Base-by-base conservation (phyloP, 2,329 filamentous ascomycete genomes). In the Dactylellina sp. region DNA sequence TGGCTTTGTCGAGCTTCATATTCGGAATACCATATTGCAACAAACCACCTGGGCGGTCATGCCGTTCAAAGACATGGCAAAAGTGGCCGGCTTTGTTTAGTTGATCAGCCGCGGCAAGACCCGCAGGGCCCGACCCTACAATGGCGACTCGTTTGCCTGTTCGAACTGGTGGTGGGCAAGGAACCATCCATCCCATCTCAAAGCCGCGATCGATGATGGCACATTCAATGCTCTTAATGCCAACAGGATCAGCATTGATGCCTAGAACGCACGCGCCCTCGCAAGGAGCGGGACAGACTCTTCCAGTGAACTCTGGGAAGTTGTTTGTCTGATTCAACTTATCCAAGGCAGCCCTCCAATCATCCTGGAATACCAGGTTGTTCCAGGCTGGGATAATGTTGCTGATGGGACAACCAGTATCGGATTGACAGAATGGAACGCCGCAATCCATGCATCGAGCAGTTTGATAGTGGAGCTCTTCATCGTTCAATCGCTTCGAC, bases 1-100 rank as follows among this genome's bases (percentile, higher is more conserved):
- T 89, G 80, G 92, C 92, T 87, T 98, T 98, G 84, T 98, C 94
- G 44, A 98, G 90, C 85, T 98, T 98, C 94, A 98, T 98, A 85
- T 98, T 98, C 77, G 94, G 94, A 78, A 98, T 98, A 78, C 94
- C 94, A 80, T 98, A 97, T 47, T 75, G 97, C 79, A 98, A 87
- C 63, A 98, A 86, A 82, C 94, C 94, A 83, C 94, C 94, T 68
- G 90, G 84, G 77, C 94, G 92, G 80, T 98, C 94, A 72, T 93
- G 88, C 76, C 94, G 92, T 86, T 98, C 94, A 80, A 95, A 97
- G 16, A 98, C 88, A 11, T 92, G 97, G 62, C 97, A 92, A 2
- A 81, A 84, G 83, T 98, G 94, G 25, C 94, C 94, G 78, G 91
- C 92, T 79, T 90, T 91, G 87, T 98, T 98, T 77, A 98, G 88